Evolutionary conservation across 805 yeast genomes (phyloP).

Genomic region (Lipomyces spencermartinsiae): DNA sequence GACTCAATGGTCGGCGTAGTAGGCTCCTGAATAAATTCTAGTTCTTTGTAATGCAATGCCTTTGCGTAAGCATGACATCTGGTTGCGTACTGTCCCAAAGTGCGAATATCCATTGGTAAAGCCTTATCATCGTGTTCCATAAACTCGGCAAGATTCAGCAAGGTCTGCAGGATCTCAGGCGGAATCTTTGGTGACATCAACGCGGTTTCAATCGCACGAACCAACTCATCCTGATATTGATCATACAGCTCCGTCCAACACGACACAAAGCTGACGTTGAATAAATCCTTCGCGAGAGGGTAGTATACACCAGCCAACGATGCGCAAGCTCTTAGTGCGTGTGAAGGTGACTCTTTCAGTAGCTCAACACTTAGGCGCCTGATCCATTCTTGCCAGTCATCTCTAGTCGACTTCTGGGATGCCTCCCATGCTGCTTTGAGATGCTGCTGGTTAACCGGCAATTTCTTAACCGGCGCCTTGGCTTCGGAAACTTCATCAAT

Average conservation of each 20-base stretch:
- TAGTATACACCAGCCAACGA: slow-evolving; percentile 84
- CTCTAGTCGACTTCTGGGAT: slow-evolving; percentile 83
- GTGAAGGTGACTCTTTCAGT: slow-evolving; percentile 91
- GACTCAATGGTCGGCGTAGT: slow-evolving; percentile 91
- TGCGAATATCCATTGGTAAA: slow-evolving; percentile 86
- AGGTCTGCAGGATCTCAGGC: slow-evolving; percentile 91
- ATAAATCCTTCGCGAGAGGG: slow-evolving; percentile 86
- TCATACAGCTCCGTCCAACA: slow-evolving; percentile 94
- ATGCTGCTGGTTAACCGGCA: slow-evolving; percentile 69
- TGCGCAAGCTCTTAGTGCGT: slow-evolving; percentile 91
- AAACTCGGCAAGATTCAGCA: slow-evolving; percentile 89
- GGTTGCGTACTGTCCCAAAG: slow-evolving; percentile 90
- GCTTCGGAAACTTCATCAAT: slow-evolving; percentile 62
- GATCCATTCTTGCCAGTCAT: slow-evolving; percentile 99
- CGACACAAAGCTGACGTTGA: slow-evolving; percentile 92
- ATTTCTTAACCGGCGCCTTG: slow-evolving; percentile 72
- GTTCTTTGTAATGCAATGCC: slow-evolving; percentile 92
- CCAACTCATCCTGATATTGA: slow-evolving; percentile 86
- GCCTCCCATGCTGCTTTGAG: slow-evolving; percentile 92
- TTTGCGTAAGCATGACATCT: slow-evolving; percentile 97
- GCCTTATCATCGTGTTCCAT: slow-evolving; percentile 98
- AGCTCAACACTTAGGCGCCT: slow-evolving; percentile 83
- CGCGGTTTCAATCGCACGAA: slow-evolving; percentile 84
- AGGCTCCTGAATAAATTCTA: slow-evolving; percentile 93
- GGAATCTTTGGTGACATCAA: slow-evolving; percentile 89